Evolutionary conservation across 345 rosid genomes (phyloP), one percentile per base, ranked within the genome.

Genomic region (Erucastrum elatum): DNA sequence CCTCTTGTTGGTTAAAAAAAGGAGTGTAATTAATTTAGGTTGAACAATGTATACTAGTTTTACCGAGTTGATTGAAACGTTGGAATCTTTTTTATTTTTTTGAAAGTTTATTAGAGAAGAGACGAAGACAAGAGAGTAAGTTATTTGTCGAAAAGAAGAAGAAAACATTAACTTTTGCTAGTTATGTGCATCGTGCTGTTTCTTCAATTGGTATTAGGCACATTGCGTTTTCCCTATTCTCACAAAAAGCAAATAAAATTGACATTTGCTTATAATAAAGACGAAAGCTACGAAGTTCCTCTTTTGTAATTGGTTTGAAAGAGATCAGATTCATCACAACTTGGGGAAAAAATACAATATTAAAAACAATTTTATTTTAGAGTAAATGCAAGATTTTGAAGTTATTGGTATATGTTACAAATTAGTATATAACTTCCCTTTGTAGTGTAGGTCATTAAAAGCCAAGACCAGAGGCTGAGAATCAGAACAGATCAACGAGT

Each of bases 201-300:
- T 79, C 82, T 79, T 35, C 62, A 72, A 67, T 67, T 79, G 63
- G 13, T n/a, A 3, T 78, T 72, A 10, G 63, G 77, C 74, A 79
- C 35, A 61, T 34, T 72, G 74, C 44, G 77, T 79, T 79, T 79
- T 79, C 77, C 25, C 51, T 5, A 1, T 44, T 33, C 30, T 41
- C 49, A 33, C 26, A 46, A 66, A 59, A 31, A 49, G 68, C 56
- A 31, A 59, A n/a, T n/a, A 67, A 44, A 72, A 59, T 60, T 59
- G 77, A 78, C 77, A 67, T 44, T 60, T 46, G 10, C 64, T 34
- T 6, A 60, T 78, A 29, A 29, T 51, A 39, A 71, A 66, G 31
- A 49, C 11, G 49, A 31, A 26, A 21, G 39, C 29, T 17, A 8
- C 1, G 12, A 44, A 13, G 6, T 58, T 78, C 35, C 35, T 21